A percentile compares a stretch with the other conserved stretches of the same genome.
phyloP scores from a whole-genome alignment of 1,284 basidiomycete genomes.

The Malassezia sympodialis region DNA sequence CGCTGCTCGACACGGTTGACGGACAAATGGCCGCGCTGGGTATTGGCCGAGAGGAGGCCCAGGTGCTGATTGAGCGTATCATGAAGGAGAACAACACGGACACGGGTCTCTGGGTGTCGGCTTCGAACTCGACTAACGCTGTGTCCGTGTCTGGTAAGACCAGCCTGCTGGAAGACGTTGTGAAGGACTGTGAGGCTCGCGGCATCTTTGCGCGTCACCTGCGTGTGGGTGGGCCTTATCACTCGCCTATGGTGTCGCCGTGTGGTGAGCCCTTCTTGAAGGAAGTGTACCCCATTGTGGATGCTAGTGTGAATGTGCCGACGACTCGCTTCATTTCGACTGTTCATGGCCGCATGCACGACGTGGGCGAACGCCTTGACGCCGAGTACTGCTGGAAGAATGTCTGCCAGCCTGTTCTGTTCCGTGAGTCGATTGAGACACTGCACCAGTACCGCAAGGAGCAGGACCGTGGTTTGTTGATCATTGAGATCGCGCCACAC shows the following conservation, averaged over 20 bases:
- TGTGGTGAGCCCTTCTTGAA: constrained; percentile 17
- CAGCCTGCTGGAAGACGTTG: constrained; percentile 8
- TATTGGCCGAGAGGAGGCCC: constrained; percentile 11
- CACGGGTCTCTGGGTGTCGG: constrained; percentile 15
- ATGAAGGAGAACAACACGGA: constrained; percentile 1
- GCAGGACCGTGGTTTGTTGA: constrained; percentile 17
- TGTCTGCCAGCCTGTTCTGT: constrained; percentile 17
- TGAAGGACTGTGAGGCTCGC: constrained; percentile 10
- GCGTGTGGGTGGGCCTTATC: constrained; percentile 19
- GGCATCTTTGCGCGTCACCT: constrained; percentile 17
- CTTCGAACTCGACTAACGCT: constrained; percentile 16
- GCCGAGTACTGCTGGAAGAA: constrained; percentile 23
- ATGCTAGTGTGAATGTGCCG: constrained; percentile 15
- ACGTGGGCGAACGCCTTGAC: constrained; percentile 5
- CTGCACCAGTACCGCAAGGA: constrained; percentile 12
- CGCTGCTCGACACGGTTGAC: constrained; percentile 9
- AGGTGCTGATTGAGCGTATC: constrained; percentile 13
- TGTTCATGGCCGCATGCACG: constrained; percentile 13
- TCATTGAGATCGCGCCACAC: constrained; percentile 20
- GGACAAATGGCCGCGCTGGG: constrained; percentile 19
- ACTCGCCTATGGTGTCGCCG: constrained; percentile 18
- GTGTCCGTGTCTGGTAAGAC: constrained; percentile 16
- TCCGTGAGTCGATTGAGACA: constrained; percentile 19
- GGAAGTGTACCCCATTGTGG: constrained; percentile 17
- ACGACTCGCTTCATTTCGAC: constrained; percentile 18